A percentile compares a stretch with the other conserved stretches of the same genome.
Evolutionary conservation across 2,329 filamentous ascomycete species (phyloP).

Genomic region (Aureobasidium vineae): DNA sequence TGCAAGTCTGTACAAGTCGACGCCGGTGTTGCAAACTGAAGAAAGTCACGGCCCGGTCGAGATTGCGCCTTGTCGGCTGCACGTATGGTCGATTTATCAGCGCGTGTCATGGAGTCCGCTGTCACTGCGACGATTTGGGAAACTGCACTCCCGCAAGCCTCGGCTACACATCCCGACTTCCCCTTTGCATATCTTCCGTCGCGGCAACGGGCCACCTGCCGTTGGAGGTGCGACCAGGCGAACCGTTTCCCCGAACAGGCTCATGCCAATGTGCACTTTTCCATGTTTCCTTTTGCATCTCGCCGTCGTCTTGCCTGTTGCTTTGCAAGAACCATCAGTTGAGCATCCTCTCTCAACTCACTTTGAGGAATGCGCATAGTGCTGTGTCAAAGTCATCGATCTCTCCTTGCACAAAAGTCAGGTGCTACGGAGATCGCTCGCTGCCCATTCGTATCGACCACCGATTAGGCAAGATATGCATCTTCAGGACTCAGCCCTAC

Average conservation of each 20-base stretch:
- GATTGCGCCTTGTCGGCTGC: not conserved
- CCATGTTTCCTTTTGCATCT: not conserved
- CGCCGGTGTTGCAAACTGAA: not conserved
- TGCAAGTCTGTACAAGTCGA: no score
- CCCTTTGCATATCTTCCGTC: not conserved
- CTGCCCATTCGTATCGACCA: not conserved
- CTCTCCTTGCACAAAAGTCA: not conserved
- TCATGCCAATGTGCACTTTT: not conserved
- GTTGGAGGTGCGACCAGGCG: not conserved
- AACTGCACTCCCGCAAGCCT: not conserved
- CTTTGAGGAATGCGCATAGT: not conserved
- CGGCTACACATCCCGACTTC: constrained; percentile 11
- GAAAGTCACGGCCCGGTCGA: not conserved
- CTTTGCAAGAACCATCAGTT: not conserved
- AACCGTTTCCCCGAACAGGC: not conserved
- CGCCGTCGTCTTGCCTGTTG: not conserved
- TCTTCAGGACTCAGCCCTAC: not conserved
- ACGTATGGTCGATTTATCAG: constrained; percentile 3
- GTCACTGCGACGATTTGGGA: not conserved
- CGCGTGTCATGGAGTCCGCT: constrained; percentile 3
- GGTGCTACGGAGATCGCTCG: constrained; percentile 5
- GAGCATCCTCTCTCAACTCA: not conserved
- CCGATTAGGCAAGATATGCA: constrained; percentile 3
- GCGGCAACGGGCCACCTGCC: constrained; percentile 8
- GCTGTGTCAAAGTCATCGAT: not conserved